Base-by-base conservation (phyloP, 1,139 yeast species). In the Protomyces lactucae-debilis region DNA sequence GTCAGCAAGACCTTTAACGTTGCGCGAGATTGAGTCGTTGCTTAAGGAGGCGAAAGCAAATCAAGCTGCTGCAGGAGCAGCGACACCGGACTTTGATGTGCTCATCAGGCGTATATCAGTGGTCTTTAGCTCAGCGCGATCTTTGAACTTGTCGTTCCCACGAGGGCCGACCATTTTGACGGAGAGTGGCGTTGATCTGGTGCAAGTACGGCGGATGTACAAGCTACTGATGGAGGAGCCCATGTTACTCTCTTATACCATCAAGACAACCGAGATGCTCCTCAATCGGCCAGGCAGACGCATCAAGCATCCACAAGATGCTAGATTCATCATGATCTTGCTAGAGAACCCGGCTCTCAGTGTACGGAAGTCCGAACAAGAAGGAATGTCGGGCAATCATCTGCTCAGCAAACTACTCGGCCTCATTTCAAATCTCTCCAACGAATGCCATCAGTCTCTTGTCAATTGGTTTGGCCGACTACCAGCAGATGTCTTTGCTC, bases 401-500 rank as follows among this genome's bases (percentile, higher is more conserved):
- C 36, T 57, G 23, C 16, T 48, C 32, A 18, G 10, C 14, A 57
- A 32, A n/a, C n/a, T 55, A 10, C 39, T 55, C 3, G 59, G 59
- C 25, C 40, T 55, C 45, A 45, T 48, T 36, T 46, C 54, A 18
- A 46, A 52, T 23, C 36, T 46, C 21, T 14, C 60, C 23, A 67
- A 79, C 2, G 70, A 75, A 0, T 72, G 76, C 12, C 73, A 81
- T 1, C 81, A 80, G 52, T 80, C 81, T 68, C 72, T 87, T 43
- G 78, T 84, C 1, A 80, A 82, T 67, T 86, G 90, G 87, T 77
- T 86, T 70, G 79, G 85, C 5, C 76, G 80, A 61, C 73, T 79
- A 43, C 72, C 82, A 0, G 60, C 68, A 0, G 72, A 71, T 0
- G 77, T 75, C n/a, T 84, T 85, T 68, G 46, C 28, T 54, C 53